Evolutionary conservation across 345 rosid genomes (phyloP).

Genomic region (Cardamine chenopodiifolia): DNA sequence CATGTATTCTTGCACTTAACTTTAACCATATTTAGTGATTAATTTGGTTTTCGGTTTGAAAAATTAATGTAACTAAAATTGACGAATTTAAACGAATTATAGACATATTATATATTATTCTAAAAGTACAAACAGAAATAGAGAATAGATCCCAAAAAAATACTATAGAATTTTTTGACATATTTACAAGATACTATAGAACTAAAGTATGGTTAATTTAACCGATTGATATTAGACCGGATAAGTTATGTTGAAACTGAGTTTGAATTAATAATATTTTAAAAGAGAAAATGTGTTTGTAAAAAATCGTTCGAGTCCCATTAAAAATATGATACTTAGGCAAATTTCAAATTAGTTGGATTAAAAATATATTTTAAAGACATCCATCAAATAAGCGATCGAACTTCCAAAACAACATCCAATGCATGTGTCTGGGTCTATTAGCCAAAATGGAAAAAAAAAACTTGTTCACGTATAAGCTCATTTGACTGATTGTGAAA

Average conservation of each 20-base stretch:
- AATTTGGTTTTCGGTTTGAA: neutral
- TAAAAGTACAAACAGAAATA: neutral
- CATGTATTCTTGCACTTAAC: neutral
- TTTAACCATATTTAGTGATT: too few relatives aligned
- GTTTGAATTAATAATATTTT: neutral
- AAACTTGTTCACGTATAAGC: neutral
- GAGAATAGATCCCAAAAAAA: neutral
- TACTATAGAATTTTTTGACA: neutral
- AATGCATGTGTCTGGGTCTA: slow-evolving; percentile 32
- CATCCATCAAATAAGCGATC: slow-evolving; percentile 3
- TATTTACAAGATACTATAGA: neutral
- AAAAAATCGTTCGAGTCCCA: neutral
- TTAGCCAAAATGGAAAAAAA: neutral
- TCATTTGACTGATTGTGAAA: neutral
- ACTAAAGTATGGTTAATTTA: neutral
- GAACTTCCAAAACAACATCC: slow-evolving; percentile 29
- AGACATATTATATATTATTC: neutral
- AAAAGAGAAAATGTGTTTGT: neutral
- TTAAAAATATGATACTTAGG: neutral
- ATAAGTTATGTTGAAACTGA: neutral
- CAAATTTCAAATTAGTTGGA: neutral
- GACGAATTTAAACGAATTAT: neutral
- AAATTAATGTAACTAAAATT: neutral
- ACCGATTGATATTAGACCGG: neutral
- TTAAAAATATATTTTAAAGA: neutral